These are phyloP conservation scores for Cyberlindnera subsufficiens DNA, from an alignment of 805 yeast species.

Conservation along the genomic window DNA sequence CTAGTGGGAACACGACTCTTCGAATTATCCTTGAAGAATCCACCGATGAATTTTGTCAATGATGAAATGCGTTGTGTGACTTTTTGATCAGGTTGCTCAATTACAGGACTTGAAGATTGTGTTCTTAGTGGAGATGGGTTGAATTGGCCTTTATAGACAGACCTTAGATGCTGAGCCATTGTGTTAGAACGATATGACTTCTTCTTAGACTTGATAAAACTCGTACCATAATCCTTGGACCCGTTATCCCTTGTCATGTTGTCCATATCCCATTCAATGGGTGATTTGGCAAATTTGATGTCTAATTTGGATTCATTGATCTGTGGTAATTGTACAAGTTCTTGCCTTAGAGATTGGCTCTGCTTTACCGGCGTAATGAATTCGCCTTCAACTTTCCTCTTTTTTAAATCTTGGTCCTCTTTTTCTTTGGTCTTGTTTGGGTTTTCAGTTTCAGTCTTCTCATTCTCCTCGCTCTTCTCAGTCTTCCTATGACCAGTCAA, in stretches of 20 bases:
- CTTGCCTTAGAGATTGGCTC: background rate
- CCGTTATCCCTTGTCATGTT: background rate
- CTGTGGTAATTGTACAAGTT: conserved; percentile 1
- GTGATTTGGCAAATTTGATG: conserved; percentile 15
- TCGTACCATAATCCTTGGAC: conserved; percentile 31
- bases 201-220: conserved; percentile 22
- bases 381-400: background rate
- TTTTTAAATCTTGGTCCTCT: conserved; percentile 1
- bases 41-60: conserved; percentile 1
- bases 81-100: conserved; percentile 1
- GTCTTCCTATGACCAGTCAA: background rate
- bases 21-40: conserved; percentile 2
- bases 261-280: conserved; percentile 19
- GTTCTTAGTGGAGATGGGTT: conserved; percentile 25
- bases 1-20: background rate
- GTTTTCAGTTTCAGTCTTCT: background rate
- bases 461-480: background rate
- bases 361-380: conserved; percentile 10
- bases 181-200: conserved; percentile 12
- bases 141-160: conserved; percentile 30
- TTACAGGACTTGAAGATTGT: conserved; percentile 21
- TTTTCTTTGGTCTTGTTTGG: background rate
- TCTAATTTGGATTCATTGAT: conserved; percentile 7
- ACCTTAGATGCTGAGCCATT: conserved; percentile 25
- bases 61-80: conserved; percentile 6